Evolutionary conservation across 2,329 filamentous ascomycete species (phyloP).

Genomic region (Juglanconis juglandina): DNA sequence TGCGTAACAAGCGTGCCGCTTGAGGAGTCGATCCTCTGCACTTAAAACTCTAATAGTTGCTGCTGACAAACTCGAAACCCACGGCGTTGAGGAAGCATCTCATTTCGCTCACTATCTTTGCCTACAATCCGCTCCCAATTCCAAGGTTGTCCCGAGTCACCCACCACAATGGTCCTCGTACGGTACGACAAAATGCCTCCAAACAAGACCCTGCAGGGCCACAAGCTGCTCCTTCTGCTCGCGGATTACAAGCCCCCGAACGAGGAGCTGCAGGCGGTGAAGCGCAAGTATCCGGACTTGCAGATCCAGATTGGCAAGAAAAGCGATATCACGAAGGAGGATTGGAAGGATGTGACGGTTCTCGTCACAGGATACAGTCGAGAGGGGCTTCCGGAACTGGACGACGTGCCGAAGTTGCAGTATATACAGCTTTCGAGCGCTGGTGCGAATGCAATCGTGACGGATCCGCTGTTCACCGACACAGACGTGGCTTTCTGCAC

Average conservation of each 20-base stretch:
- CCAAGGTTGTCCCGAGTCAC: background rate
- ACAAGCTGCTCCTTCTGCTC: slow-evolving; percentile 43
- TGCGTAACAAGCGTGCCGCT: background rate
- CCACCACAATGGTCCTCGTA: slow-evolving; percentile 7
- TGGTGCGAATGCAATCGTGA: slow-evolving; percentile 48
- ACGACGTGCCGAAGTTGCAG: slow-evolving; percentile 44
- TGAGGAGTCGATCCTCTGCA: background rate
- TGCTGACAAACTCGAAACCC: slow-evolving; percentile 3
- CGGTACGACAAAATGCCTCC: slow-evolving; percentile 12
- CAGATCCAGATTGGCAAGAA: slow-evolving; percentile 32
- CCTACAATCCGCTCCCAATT: background rate
- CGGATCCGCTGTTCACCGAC: slow-evolving; percentile 46
- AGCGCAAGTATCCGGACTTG: slow-evolving; percentile 41
- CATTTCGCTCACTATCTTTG: too few relatives aligned
- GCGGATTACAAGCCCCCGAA: slow-evolving; percentile 28
- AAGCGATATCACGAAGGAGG: slow-evolving; percentile 30
- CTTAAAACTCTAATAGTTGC: background rate
- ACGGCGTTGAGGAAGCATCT: background rate
- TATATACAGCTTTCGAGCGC: slow-evolving; percentile 54
- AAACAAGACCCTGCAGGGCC: slow-evolving; percentile 41
- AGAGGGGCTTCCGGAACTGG: slow-evolving; percentile 42
- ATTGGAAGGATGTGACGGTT: slow-evolving; percentile 49
- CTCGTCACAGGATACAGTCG: slow-evolving; percentile 31
- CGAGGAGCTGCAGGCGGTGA: slow-evolving; percentile 34
- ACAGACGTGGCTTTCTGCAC: slow-evolving; percentile 50